phyloP scores from a whole-genome alignment of 2,329 filamentous ascomycete genomes.

The Penicillium sp. region DNA sequence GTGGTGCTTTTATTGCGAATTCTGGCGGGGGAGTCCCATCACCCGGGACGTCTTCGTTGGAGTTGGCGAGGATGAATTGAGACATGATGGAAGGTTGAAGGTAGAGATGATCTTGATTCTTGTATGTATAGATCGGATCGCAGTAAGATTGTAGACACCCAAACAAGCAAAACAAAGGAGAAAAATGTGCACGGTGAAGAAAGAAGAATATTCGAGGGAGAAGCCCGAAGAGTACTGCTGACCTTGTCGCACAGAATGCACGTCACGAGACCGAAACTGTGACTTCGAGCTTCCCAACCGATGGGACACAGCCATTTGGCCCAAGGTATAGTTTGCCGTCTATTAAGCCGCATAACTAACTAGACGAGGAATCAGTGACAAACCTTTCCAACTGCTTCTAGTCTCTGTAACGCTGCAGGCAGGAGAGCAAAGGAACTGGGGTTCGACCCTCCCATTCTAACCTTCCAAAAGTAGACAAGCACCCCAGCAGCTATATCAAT shows the following conservation, averaged over 20 bases:
- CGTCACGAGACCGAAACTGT: slow-evolving; percentile 1
- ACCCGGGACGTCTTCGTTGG: slow-evolving; percentile 28
- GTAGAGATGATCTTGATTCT: too few species aligned
- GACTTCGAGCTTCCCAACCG: neutral
- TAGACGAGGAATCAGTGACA: too few species aligned
- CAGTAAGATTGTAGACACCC: neutral
- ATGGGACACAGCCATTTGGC: neutral
- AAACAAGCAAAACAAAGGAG: neutral
- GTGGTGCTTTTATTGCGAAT: slow-evolving; percentile 53
- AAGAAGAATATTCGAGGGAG: too few species aligned
- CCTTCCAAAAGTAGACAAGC: too few species aligned
- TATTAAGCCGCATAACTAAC: too few species aligned
- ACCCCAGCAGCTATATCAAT: too few species aligned
- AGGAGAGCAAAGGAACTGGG: too few species aligned
- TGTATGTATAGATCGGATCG: neutral
- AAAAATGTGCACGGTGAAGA: neutral
- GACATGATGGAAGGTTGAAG: slow-evolving; percentile 23
- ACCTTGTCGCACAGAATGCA: neutral
- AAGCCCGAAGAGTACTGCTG: neutral
- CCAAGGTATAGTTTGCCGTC: too few species aligned
- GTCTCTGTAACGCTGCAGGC: too few species aligned
- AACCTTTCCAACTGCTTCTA: too few species aligned
- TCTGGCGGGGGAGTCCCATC: slow-evolving; percentile 26
- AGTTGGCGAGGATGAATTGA: slow-evolving; percentile 33
- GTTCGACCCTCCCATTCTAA: too few species aligned